Evolutionary conservation across 495 filamentous ascomycete genomes (phyloP), one percentile per base, ranked within the genome.

Genomic region (Penicillium atrosanguineum): DNA sequence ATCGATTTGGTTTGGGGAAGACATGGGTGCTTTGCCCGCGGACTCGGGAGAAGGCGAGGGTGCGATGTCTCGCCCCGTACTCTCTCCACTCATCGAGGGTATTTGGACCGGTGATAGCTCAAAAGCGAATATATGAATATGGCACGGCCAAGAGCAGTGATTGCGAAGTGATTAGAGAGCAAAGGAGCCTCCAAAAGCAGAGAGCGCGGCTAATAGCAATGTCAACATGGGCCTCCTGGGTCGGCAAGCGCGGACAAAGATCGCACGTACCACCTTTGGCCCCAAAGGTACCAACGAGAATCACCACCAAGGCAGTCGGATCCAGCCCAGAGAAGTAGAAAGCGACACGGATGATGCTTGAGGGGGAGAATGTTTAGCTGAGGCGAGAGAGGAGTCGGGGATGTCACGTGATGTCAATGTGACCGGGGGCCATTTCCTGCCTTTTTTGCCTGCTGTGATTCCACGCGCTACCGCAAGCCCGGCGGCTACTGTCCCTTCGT

Each of bases 221-320:
- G 57, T 57, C 55, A 67, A 64, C 63, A 68, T 20, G 61, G 43
- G 59, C 67, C 70, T 73, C 70, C 70, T 75, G 68, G 69, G 69
- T 70, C 59, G 62, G 61, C 59, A 62, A 58, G 53, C 61, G 57
- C 50, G 56, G 54, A 56, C 41, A 48, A 38, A 55, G 45, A 41
- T 56, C 42, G 52, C 53, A 64, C 59, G 53, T 65, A 65, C 64
- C 62, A 52, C 59, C 59, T 65, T 58, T 55, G 53, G 45, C 51
- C 53, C 61, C 58, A 46, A 56, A 42, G 45, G 39, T 51, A 39
- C 53, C 62, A 59, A 50, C 62, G 52, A 48, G 50, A 48, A 44
- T 53, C 52, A 34, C 16, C n/a, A 47, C 50, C 54, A 57, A 62
- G 46, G 46, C 49, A 43, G 62, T 43, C 43, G 45, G 26, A 44